phyloP scores from a whole-genome alignment of 257 asterid genomes.

The Solanum chmielewskii region DNA sequence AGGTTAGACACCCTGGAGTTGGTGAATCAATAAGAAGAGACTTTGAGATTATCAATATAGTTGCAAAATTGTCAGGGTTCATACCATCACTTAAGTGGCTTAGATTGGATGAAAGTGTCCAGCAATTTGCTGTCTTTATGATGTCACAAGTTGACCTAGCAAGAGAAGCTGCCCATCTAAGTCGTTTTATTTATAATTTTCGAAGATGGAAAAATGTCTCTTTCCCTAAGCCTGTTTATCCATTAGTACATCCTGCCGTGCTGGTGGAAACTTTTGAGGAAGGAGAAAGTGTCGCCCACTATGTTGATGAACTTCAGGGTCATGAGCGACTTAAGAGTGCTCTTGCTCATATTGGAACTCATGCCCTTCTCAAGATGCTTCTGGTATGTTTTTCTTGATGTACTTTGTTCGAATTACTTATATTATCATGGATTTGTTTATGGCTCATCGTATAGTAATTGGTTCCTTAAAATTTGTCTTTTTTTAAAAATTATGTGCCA shows the following conservation, averaged over 20 bases:
- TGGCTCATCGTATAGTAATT: not conserved
- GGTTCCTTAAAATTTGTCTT: not conserved
- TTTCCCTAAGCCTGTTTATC: slow-evolving; percentile 87
- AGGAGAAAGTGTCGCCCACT: slow-evolving; percentile 69
- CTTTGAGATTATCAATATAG: slow-evolving; percentile 61
- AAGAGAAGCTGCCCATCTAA: slow-evolving; percentile 82
- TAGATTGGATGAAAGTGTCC: slow-evolving; percentile 81
- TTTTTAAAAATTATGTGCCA: not conserved
- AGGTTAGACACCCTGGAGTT: slow-evolving; percentile 89
- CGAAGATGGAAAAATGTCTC: slow-evolving; percentile 84
- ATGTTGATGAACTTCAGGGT: slow-evolving; percentile 59
- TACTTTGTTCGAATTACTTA: not conserved
- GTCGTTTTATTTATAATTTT: slow-evolving; percentile 77
- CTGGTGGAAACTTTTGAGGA: slow-evolving; percentile 85
- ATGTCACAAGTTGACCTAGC: slow-evolving; percentile 90
- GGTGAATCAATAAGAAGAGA: slow-evolving; percentile 87
- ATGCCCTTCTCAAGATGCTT: slow-evolving; percentile 86
- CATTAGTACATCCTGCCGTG: slow-evolving; percentile 85
- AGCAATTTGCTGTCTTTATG: slow-evolving; percentile 84
- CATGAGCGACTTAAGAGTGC: slow-evolving; percentile 56
- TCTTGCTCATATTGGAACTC: slow-evolving; percentile 86
- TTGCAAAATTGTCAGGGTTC: slow-evolving; percentile 49
- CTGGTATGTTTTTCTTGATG: slow-evolving; percentile 31
- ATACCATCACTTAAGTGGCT: slow-evolving; percentile 71
- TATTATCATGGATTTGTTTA: not conserved